These are phyloP conservation scores for Triticum monococcum DNA, from an alignment of 176 grass and related monocot species.

Conservation along the genomic window DNA sequence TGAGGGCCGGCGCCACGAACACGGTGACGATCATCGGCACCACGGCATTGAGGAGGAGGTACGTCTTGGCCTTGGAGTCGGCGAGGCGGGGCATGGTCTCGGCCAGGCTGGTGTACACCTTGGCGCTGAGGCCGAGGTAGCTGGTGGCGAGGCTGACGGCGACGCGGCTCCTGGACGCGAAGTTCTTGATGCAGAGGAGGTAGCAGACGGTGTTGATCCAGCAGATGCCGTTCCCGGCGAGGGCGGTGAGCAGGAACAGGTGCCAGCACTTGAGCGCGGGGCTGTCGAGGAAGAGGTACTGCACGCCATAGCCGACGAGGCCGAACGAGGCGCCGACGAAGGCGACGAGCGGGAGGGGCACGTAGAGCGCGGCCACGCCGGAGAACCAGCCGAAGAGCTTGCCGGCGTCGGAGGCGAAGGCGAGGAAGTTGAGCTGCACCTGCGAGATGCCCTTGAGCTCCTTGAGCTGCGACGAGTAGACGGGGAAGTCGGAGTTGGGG, in stretches of 20 bases:
- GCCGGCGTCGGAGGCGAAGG: conserved; percentile 93
- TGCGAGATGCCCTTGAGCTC: conserved; percentile 86
- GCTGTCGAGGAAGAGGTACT: conserved; percentile 84
- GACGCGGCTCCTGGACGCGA: conserved; percentile 63
- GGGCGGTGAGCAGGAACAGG: conserved; percentile 79
- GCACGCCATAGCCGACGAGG: conserved; percentile 82
- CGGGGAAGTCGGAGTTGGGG: conserved; percentile 87
- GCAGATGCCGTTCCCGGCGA: conserved; percentile 95
- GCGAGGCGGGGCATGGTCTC: conserved; percentile 34
- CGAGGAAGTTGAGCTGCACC: conserved; percentile 92
- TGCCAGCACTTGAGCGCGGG: conserved; percentile 61
- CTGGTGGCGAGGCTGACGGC: conserved; percentile 80
- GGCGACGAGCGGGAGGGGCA: conserved; percentile 76
- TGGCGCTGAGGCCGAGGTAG: conserved; percentile 95
- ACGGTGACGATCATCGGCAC: conserved; percentile 68
- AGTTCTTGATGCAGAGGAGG: conserved; percentile 94
- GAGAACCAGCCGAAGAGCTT: conserved; percentile 99
- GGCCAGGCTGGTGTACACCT: conserved; percentile 73
- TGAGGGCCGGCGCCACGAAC: conserved; percentile 60
- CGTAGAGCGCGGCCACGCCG: conserved; percentile 72
- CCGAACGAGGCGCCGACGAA: conserved; percentile 64
- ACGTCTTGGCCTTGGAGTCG: conserved; percentile 50
- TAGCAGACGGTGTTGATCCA: conserved; percentile 99
- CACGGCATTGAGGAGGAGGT: conserved; percentile 88
- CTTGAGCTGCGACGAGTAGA: conserved; percentile 98